A percentile compares a stretch with the other conserved stretches of the same genome.
Evolutionary conservation across 2,329 filamentous ascomycete genomes (phyloP).

Genomic region (Pestalotiopsis sp.): DNA sequence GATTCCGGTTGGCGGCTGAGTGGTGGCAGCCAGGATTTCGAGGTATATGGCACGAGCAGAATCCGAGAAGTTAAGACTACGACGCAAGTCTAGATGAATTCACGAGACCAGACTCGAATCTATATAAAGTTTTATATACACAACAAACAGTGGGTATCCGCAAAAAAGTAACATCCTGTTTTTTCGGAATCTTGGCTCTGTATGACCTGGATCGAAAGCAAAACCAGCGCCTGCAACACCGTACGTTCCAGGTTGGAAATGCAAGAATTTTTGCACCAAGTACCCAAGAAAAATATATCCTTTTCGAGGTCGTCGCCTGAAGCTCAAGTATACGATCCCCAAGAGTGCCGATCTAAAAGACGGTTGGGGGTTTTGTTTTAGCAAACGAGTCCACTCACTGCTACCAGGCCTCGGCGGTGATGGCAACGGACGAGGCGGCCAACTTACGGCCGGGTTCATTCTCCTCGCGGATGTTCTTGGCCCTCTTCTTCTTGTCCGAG

Average conservation of each 20-base stretch:
- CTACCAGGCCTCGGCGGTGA: neutral
- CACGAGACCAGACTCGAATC: neutral
- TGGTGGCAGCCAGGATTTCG: neutral
- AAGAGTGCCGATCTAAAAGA: conserved; percentile 1
- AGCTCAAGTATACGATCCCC: neutral
- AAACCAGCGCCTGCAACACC: neutral
- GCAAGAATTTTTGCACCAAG: neutral
- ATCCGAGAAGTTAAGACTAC: neutral
- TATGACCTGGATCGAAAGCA: neutral
- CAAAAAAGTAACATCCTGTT: neutral
- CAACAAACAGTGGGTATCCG: conserved; percentile 2
- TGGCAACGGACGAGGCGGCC: neutral
- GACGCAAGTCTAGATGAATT: neutral
- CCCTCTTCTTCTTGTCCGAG: neutral
- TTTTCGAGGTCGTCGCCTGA: neutral
- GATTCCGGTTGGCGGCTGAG: too few relatives aligned
- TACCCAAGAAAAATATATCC: too few relatives aligned
- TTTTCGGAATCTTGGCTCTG: neutral
- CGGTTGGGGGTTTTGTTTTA: neutral
- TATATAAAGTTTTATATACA: neutral
- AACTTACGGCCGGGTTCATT: conserved; percentile 2
- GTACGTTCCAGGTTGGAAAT: neutral
- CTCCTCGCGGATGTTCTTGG: neutral
- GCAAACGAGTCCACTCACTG: too few relatives aligned
- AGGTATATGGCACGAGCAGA: neutral